Evolutionary conservation across 2,329 filamentous ascomycete genomes (phyloP), one percentile per base, ranked within the genome.

Genomic region (Cladosporium sp.): DNA sequence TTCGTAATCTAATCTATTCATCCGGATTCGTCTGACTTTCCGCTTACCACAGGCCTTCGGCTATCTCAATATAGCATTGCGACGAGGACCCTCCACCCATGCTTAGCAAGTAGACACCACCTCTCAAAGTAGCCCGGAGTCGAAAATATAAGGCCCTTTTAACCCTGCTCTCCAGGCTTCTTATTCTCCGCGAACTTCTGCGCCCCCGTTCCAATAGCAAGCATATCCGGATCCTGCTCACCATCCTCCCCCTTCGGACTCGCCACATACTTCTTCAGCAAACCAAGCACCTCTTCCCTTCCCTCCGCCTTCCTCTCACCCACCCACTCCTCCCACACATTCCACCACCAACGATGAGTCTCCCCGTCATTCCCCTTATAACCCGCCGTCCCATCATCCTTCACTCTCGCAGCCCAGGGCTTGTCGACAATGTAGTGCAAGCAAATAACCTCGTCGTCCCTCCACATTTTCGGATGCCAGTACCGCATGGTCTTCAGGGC

Each of bases 361-460:
- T 67, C 70, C 1, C 76, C 74, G 57, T 81, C 78, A 36, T 71
- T 64, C 1, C 75, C 76, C 20, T 72, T 63, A 56, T 77, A 76
- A 2, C 75, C 75, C 0, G 72, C 76, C 15, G 63, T 58, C 2
- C 72, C 72, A 51, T 75, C 69, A 16, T 60, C 57, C 15, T 61
- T 61, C 3, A 75, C 64, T 15, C 70, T 65, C 43, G 64, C 67
- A 32, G 71, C 68, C 77, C 77, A 79, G 12, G 77, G 77, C 63
- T 79, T 79, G 55, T 79, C 76, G 6, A 78, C 75, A 49, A 79
- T 77, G 49, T 78, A 79, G 56, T 79, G 77, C 43, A 78, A 51
- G 7, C 72, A 71, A 0, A 70, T 64, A 3, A 79, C 71, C 22
- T 72, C 67, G 2, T 70, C 68, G 52, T 78, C 76, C 3, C 66